phyloP scores from a whole-genome alignment of 768 basidiomycete genomes.

The Kwoniella dejecticola region DNA sequence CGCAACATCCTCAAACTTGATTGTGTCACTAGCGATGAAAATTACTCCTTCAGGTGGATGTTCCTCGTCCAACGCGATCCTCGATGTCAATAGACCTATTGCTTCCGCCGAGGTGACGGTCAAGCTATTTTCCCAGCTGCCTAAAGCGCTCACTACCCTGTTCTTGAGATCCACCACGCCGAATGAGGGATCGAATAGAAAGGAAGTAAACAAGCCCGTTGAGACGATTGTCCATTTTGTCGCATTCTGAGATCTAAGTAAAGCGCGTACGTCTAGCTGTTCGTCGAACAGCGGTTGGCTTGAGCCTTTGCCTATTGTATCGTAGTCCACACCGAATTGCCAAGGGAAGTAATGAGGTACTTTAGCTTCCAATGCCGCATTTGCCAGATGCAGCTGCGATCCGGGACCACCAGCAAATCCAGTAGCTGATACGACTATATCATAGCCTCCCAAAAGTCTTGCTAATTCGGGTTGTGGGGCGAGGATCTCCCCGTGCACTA shows the following conservation, averaged over 20 bases:
- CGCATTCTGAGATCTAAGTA: conserved; percentile 46
- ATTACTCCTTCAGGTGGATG: conserved; percentile 36
- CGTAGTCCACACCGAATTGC: conserved; percentile 58
- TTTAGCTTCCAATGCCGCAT: conserved; percentile 47
- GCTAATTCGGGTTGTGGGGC: background rate
- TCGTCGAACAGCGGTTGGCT: conserved; percentile 56
- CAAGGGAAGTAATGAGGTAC: conserved; percentile 54
- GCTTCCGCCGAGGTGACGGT: conserved; percentile 52
- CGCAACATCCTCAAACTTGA: conserved; percentile 47
- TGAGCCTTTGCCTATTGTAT: conserved; percentile 50
- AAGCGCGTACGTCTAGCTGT: conserved; percentile 54
- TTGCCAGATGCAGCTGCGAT: conserved; percentile 47
- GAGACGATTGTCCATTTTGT: conserved; percentile 53
- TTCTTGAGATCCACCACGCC: conserved; percentile 38
- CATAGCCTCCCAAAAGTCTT: background rate
- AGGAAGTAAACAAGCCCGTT: conserved; percentile 53
- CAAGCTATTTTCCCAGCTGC: conserved; percentile 40
- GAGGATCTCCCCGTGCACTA: conserved; percentile 12
- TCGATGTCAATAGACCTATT: conserved; percentile 49
- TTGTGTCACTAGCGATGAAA: conserved; percentile 52
- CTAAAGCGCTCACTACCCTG: conserved; percentile 40
- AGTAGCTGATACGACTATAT: conserved; percentile 20
- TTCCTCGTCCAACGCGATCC: conserved; percentile 23
- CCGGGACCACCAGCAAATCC: conserved; percentile 19
- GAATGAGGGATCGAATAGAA: conserved; percentile 49